phyloP scores from a whole-genome alignment of 2,329 filamentous ascomycete species.

The Monosporascus ibericus region DNA sequence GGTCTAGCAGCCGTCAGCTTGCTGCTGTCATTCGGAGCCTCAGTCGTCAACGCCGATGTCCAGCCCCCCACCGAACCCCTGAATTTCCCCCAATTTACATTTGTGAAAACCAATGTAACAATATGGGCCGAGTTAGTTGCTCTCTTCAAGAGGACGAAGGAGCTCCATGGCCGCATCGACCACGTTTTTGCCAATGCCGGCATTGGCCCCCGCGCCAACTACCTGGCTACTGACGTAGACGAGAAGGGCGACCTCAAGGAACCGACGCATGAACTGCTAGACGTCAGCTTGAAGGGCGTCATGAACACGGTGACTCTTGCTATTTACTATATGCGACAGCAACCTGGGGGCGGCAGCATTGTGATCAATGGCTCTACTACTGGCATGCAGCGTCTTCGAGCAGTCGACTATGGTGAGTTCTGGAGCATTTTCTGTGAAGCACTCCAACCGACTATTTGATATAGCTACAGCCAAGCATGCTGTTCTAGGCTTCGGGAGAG shows the following conservation, averaged over 20 bases:
- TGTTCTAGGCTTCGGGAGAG: constrained; percentile 46
- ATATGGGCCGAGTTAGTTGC: constrained; percentile 42
- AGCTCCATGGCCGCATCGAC: constrained; percentile 68
- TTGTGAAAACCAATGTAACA: constrained; percentile 40
- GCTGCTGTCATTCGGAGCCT: constrained; percentile 46
- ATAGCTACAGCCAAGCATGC: constrained; percentile 47
- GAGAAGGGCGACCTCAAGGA: constrained; percentile 42
- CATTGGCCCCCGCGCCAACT: constrained; percentile 39
- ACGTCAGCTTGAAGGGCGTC: constrained; percentile 44
- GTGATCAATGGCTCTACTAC: constrained; percentile 48
- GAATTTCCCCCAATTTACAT: constrained; percentile 27
- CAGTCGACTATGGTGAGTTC: constrained; percentile 42
- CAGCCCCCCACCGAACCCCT: constrained; percentile 30
- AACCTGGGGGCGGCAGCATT: constrained; percentile 42
- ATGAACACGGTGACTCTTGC: constrained; percentile 45
- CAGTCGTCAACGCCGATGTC: constrained; percentile 49
- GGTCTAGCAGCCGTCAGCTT: constrained; percentile 49
- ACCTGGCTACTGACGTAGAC: constrained; percentile 40
- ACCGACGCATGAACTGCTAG: constrained; percentile 35
- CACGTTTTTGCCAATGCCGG: constrained; percentile 68
- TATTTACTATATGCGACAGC: constrained; percentile 43
- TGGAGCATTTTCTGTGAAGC: background rate
- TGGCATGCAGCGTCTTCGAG: constrained; percentile 42
- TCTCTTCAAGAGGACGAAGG: constrained; percentile 45
- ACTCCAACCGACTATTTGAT: background rate